Base-by-base conservation (phyloP, 805 yeast species). In the Helenozyma baotianmanensis region DNA sequence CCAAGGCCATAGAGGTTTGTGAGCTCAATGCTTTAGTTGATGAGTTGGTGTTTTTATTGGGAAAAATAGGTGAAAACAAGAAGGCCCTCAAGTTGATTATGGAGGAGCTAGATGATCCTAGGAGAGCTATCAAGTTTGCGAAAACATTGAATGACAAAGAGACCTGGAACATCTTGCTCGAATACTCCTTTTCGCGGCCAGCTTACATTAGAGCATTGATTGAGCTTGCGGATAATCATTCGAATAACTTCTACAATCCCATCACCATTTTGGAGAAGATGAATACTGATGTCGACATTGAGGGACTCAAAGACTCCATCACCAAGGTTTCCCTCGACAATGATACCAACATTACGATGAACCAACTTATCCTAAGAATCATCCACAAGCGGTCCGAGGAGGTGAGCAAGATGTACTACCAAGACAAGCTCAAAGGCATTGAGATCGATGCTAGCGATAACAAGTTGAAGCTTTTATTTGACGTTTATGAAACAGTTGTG, bases 31-130 rank as follows among this genome's bases (percentile, higher is more conserved):
- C 68, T 1, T 68, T 72, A 25, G 70, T 68, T 25, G 76, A 80
- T 25, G 97, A 90, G 49, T 64, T 88, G 25, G 95, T 92, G 0
- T 88, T 77, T 49, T 58, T 92, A 19, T 69, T 86, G 40, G 94
- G 95, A 4, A 76, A 78, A 47, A 79, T 84, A 16, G 97, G 98
- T 1, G 83, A 84, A 44, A 77, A 80, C 36, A 72, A 71, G 40
- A 73, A 76, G 40, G 97, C 97, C 0, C 60, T 90, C 47, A 72
- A 68, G 36, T 63, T 92, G 26, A 87, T 92, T 11, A 78, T 88
- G 24, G 82, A 84, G 42, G 73, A 84, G 45, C 60, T 89, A 32
- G 70, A 80, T 34, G 92, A 90, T 52, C 90, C 96, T 0, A 72
- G 73, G 25, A 68, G 74, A 42, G 97, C 97, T 0, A 82, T 92